These are phyloP conservation scores for Luffa acutangula DNA, from an alignment of 306 rosid species.

Conservation along the genomic window DNA sequence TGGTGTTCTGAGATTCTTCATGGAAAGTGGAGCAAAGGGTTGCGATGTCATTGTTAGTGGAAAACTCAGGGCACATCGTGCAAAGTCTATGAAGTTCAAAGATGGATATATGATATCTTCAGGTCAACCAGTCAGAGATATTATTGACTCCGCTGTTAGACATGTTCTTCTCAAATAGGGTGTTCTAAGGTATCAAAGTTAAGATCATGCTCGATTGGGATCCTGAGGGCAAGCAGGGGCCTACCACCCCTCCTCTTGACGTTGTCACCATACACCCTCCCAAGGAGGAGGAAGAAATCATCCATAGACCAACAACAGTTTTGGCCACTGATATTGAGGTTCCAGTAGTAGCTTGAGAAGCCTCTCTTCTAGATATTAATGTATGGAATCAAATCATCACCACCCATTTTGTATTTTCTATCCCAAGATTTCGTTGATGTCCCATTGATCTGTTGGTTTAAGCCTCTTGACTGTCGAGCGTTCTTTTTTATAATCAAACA, in stretches of 20 bases:
- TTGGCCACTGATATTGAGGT: constrained; percentile 43
- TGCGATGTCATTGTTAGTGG: constrained; percentile 82
- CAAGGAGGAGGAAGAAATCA: constrained; percentile 60
- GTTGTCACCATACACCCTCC: constrained; percentile 68
- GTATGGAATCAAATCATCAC: neutral
- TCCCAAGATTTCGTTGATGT: neutral
- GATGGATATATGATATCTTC: constrained; percentile 94
- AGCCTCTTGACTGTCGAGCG: neutral
- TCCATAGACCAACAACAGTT: constrained; percentile 13
- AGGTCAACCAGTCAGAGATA: constrained; percentile 87
- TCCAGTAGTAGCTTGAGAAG: constrained; percentile 19
- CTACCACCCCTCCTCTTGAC: constrained; percentile 79
- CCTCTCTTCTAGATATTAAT: neutral
- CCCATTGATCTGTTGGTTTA: neutral
- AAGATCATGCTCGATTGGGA: constrained; percentile 96
- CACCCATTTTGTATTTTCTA: neutral
- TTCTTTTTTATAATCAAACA: neutral
- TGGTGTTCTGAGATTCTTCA: constrained; percentile 46
- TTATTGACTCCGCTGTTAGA: constrained; percentile 85
- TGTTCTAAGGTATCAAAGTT: constrained; percentile 81
- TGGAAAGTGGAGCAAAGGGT: constrained; percentile 60
- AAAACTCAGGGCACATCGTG: constrained; percentile 79
- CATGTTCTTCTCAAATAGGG: constrained; percentile 91
- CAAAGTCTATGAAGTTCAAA: constrained; percentile 93
- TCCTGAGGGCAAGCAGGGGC: constrained; percentile 91